These are phyloP conservation scores for Protea cynaroides DNA, from an alignment of 164 flowering plant genomes.

Conservation along the genomic window DNA sequence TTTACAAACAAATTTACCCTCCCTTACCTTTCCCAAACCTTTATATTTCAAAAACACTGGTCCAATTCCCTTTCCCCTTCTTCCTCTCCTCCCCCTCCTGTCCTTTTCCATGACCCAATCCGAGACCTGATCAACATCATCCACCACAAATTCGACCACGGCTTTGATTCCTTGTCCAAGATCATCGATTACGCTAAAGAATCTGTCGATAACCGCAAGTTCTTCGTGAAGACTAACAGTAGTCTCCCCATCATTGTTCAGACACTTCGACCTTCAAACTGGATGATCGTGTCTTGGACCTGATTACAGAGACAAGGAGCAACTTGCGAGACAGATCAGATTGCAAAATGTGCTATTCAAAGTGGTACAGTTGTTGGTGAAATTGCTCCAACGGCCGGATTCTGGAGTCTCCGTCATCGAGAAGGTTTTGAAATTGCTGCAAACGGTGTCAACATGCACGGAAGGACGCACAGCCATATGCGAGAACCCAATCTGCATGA, in stretches of 20 bases:
- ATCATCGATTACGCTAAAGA: conserved; percentile 32
- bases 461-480: conserved; percentile 67
- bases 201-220: conserved; percentile 39
- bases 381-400: conserved; percentile 21
- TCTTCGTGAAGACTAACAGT: conserved; percentile 35
- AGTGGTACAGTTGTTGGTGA: conserved; percentile 24
- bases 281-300: conserved; percentile 14
- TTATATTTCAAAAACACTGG: too few relatives aligned
- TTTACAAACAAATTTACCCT: too few relatives aligned
- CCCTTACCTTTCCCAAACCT: too few relatives aligned
- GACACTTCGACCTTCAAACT: conserved; percentile 18
- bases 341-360: conserved; percentile 37
- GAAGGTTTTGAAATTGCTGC: conserved; percentile 49
- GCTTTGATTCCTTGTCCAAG: conserved; percentile 13
- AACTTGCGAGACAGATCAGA: conserved; percentile 23
- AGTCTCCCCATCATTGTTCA: conserved; percentile 25
- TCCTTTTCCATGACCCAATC: conserved; percentile 17
- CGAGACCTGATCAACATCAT: conserved; percentile 11
- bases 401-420: conserved; percentile 27
- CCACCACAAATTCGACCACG: background rate
- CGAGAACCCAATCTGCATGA: conserved; percentile 32
- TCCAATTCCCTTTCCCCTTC: conserved; percentile 33
- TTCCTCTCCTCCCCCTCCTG: background rate
- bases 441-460: conserved; percentile 39
- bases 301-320: conserved; percentile 9